Evolutionary conservation across 2,329 filamentous ascomycete species (phyloP), one percentile per base, ranked within the genome.

Genomic region (Clarireedia paspali): DNA sequence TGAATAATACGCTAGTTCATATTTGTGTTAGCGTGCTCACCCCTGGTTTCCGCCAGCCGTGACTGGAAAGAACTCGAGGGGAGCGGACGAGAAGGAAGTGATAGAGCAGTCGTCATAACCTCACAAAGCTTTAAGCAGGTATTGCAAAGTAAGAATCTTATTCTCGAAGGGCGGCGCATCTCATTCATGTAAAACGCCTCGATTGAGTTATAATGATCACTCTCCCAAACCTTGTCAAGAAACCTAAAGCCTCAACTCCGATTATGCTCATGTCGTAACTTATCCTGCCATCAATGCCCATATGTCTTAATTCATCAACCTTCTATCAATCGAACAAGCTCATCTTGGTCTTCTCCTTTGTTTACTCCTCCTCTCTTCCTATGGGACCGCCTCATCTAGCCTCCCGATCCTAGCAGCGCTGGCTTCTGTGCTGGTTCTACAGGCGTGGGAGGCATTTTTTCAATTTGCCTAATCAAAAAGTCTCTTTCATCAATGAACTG

Each of bases 401-500:
- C 58, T 49, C 67, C 66, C 20, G 63, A 63, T 45, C 63, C 65
- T 42, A 70, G 48, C 7, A 68, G 60, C 24, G 67, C 66, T 26
- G 68, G 68, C 59, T 70, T 70, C 54, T 70, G 68, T 23, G 66
- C 63, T 27, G 68, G 68, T 55, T 70, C 68, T 27, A 84, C 76
- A 3, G 82, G 82, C 52, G 74, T 77, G 2, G 78, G 69, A 4
- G 83, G 81, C 80, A 86, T 82, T 62, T 82, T 85, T 64, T 78
- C 78, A 67, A 99, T 97, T 72, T 96, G 91, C 72, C 95, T 92
- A 67, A 99, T 91, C 66, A 99, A 76, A 70, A 97, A 99, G 65
- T 94, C 92, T 69, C 95, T 89, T 77, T 99, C 94, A 68, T 99
- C 94, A 63, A 91, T 94, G 70, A 99, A 99, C 72, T 99, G 94